Conservation (phyloP, 306 rosid species). For the Cucurbita maxima region DNA sequence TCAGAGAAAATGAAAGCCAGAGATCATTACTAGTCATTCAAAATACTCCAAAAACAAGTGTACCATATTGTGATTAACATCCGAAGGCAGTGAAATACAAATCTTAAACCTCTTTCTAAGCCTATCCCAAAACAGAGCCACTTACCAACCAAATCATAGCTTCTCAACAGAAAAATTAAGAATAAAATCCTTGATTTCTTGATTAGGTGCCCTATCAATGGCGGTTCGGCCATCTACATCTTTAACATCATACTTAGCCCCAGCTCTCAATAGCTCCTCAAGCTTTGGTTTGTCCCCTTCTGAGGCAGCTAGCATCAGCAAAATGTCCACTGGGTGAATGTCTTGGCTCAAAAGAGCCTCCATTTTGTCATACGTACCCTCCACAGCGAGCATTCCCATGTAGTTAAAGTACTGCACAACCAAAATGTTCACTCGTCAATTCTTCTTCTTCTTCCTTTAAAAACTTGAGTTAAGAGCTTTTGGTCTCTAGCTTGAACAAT, state of each 20-base stretch:
- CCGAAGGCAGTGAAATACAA: not conserved
- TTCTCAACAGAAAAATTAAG: slow-evolving; percentile 52
- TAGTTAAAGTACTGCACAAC: slow-evolving; percentile 70
- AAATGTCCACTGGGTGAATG: slow-evolving; percentile 82
- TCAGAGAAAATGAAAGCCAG: too few species aligned
- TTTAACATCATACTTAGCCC: slow-evolving; percentile 52
- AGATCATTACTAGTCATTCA: too few species aligned
- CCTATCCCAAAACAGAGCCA: not conserved
- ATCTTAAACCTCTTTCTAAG: not conserved
- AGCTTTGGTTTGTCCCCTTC: slow-evolving; percentile 86
- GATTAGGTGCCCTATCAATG: slow-evolving; percentile 44
- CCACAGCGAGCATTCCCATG: slow-evolving; percentile 99
- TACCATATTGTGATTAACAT: not conserved
- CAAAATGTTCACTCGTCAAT: not conserved
- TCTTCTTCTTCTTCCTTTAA: not conserved
- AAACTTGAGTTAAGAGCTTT: not conserved
- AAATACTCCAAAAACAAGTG: not conserved
- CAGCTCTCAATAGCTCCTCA: slow-evolving; percentile 88
- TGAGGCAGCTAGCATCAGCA: slow-evolving; percentile 61
- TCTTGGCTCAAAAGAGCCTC: slow-evolving; percentile 67
- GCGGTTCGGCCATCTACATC: slow-evolving; percentile 76
- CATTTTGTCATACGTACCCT: slow-evolving; percentile 84
- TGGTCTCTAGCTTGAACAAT: not conserved
- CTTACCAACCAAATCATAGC: slow-evolving; percentile 22
- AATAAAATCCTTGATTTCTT: slow-evolving; percentile 59